Base-by-base conservation (phyloP, 805 yeast genomes). In the Blastobotrys peoriensis region DNA sequence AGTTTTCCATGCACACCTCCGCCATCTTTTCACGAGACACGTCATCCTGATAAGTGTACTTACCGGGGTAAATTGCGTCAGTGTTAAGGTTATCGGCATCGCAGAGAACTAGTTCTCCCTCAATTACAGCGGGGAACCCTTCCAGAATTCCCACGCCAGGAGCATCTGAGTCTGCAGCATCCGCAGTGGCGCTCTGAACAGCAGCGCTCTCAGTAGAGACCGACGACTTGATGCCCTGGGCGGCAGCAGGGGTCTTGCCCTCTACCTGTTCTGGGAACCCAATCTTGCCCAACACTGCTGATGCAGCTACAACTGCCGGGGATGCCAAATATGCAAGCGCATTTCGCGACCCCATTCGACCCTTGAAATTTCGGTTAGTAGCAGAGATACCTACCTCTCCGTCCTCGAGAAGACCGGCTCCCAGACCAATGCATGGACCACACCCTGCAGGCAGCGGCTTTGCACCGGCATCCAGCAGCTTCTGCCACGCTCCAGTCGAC, bases 301-400 rank as follows among this genome's bases (percentile, higher is more conserved):
- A 85, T 0, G 99, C 98, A 41, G 99, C 98, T 47, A 93, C 99
- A 20, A 93, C 95, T 53, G 89, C 96, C 3, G 99, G 99, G 1
- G 97, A 88, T 0, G 96, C 96, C 53, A 93, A 75, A 65, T 84
- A 93, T 0, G 98, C 98, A 49, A 88, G 70, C 0, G 98, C 98
- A 57, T 93, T 97, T 56, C 83, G 84, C 5, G 95, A 83, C 5
- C 99, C 99, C 99, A 93, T 93, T 70, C 99, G 81, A 50, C 99
- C 99, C 69, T 93, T 93, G 76, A 93, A 93, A 69, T 93, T 93
- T 71, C 99, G 81, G 72, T 93, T 93, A 5, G 98, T 93, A 47
- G 98, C 98, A 52, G 96, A 86, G 58, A 93, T 93, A 53, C 99
- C 98, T 47, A 93, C 95, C 66, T 93, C 98, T 37, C 98, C 98